These are phyloP conservation scores for Phytophthora fragariae DNA, from an alignment of 352 stramenopile genomes.

Conservation along the genomic window DNA sequence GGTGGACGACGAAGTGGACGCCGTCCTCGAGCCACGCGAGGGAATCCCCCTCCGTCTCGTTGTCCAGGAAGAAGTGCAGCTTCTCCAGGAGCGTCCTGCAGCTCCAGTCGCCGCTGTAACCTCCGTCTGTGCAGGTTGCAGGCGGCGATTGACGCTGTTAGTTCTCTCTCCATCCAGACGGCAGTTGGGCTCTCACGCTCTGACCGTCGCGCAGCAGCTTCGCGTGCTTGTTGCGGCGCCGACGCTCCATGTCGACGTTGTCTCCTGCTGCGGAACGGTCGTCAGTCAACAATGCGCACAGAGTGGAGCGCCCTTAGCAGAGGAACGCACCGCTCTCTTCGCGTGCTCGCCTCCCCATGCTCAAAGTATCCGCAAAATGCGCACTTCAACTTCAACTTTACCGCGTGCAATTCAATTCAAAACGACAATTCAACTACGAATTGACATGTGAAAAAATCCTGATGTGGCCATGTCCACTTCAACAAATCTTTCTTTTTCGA, in stretches of 20 bases:
- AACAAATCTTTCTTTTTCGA: too few species aligned
- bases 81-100: slow-evolving; percentile 30
- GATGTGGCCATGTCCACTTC: too few species aligned
- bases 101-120: slow-evolving; percentile 17
- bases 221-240: slow-evolving; percentile 18
- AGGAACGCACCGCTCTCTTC: slow-evolving; percentile 26
- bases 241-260: not conserved
- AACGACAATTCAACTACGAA: slow-evolving; percentile 13
- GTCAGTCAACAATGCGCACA: not conserved
- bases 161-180: not conserved
- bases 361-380: slow-evolving; percentile 12
- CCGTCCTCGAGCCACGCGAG: slow-evolving; percentile 34
- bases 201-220: slow-evolving; percentile 29
- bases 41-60: slow-evolving; percentile 12
- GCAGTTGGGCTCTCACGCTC: not conserved
- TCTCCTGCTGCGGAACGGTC: slow-evolving; percentile 1
- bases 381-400: slow-evolving; percentile 35
- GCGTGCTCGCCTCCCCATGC: slow-evolving; percentile 29
- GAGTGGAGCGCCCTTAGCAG: not conserved
- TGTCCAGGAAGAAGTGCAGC: slow-evolving; percentile 32
- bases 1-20: slow-evolving; percentile 24
- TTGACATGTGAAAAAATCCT: not conserved
- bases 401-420: not conserved
- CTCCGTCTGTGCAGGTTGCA: slow-evolving; percentile 10
- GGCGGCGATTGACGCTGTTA: not conserved